Conservation (phyloP, 352 stramenopile genomes). For the Pythium monospermum region DNA sequence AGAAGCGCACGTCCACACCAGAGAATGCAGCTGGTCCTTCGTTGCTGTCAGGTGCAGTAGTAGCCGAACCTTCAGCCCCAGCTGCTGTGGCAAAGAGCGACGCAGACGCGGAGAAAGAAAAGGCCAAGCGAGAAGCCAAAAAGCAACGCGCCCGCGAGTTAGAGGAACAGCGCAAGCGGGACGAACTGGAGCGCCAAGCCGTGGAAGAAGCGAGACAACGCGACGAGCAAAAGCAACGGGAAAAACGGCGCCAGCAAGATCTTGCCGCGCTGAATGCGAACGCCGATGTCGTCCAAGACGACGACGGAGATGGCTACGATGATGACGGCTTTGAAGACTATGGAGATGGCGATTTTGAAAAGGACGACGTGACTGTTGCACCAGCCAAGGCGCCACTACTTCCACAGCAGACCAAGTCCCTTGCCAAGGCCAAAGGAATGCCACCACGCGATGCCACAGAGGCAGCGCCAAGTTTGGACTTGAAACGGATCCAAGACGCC, state of each 20-base stretch:
- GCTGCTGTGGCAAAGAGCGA: conserved; percentile 27
- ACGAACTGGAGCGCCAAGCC: conserved; percentile 43
- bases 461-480: conserved; percentile 22
- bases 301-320: conserved; percentile 57
- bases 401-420: conserved; percentile 17
- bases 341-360: conserved; percentile 52
- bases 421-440: conserved; percentile 10
- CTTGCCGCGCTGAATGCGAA: conserved; percentile 60
- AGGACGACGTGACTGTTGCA: conserved; percentile 26
- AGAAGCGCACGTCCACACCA: conserved; percentile 37
- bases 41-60: conserved; percentile 1
- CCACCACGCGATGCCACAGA: conserved; percentile 13
- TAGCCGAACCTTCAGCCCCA: conserved; percentile 1
- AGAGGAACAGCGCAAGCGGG: conserved; percentile 40
- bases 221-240: conserved; percentile 42
- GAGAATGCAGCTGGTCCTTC: conserved; percentile 7
- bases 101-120: conserved; percentile 33
- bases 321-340: conserved; percentile 69
- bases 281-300: conserved; percentile 60
- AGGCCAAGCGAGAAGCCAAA: conserved; percentile 42
- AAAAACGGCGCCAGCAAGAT: conserved; percentile 45
- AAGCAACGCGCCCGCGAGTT: conserved; percentile 44
- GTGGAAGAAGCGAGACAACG: conserved; percentile 37
- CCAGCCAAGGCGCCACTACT: conserved; percentile 12
- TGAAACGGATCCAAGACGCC: conserved; percentile 61